These are phyloP conservation scores for Hymenoscyphus fraxineus DNA, from an alignment of 2,329 filamentous ascomycete species.

Conservation along the genomic window DNA sequence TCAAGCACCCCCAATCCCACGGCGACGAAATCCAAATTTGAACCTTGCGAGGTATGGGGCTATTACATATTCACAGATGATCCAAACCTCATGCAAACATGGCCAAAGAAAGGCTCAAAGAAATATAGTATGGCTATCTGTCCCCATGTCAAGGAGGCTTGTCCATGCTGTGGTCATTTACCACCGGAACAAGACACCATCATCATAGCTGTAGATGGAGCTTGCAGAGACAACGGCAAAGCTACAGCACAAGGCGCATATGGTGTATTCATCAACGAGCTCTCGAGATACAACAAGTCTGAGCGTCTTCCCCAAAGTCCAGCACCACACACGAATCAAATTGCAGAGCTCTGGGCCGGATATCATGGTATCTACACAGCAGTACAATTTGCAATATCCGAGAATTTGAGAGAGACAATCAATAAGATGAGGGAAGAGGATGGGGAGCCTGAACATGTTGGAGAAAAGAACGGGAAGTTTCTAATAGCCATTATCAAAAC, in stretches of 20 bases:
- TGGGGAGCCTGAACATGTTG: background rate
- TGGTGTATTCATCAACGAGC: background rate
- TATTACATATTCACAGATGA: no score
- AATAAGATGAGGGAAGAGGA: background rate
- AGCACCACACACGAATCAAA: background rate
- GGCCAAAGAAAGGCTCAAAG: no score
- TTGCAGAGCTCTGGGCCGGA: background rate
- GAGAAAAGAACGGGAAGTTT: no score
- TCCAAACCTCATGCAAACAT: no score
- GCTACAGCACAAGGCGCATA: background rate
- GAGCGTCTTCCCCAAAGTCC: background rate
- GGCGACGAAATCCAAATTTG: no score
- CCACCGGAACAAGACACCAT: background rate
- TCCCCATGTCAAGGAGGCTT: background rate
- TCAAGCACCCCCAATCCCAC: no score
- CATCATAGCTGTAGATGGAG: background rate
- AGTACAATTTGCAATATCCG: background rate
- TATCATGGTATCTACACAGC: background rate
- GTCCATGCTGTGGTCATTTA: background rate
- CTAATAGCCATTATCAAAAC: constrained; percentile 27
- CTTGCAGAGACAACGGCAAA: background rate
- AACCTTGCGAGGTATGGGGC: no score
- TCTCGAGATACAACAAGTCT: no score
- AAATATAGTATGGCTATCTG: background rate
- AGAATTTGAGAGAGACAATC: background rate